A percentile compares a stretch with the other conserved stretches of the same genome.
Conservation (phyloP, 495 filamentous ascomycete genomes). For the Parathielavia hyrcaniae region DNA sequence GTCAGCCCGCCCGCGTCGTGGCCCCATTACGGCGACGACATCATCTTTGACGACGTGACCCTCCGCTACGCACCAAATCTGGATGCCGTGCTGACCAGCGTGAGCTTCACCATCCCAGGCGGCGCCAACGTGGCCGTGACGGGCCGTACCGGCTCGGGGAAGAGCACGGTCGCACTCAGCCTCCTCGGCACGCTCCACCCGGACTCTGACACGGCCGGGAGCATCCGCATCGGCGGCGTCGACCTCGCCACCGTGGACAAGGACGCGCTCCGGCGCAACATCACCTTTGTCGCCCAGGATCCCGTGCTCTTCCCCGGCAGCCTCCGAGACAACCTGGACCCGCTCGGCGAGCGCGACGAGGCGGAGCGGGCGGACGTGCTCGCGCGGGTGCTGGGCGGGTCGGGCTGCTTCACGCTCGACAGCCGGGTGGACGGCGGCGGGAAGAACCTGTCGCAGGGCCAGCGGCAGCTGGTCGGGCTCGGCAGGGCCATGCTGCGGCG, state of each 20-base stretch:
- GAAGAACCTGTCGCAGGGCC: constrained; percentile 56
- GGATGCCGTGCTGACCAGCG: constrained; percentile 56
- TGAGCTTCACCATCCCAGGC: constrained; percentile 63
- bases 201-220: constrained; percentile 44
- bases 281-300: constrained; percentile 59
- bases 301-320: constrained; percentile 54
- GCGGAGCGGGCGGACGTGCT: constrained; percentile 44
- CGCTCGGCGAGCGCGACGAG: constrained; percentile 41
- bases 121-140: constrained; percentile 63
- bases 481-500: constrained; percentile 52
- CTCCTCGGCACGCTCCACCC: constrained; percentile 50
- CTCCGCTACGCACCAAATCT: constrained; percentile 71
- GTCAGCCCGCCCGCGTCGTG: constrained; percentile 65
- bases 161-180: constrained; percentile 53
- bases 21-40: constrained; percentile 62
- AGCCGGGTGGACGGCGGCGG: constrained; percentile 50
- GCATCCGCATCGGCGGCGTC: constrained; percentile 49
- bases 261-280: constrained; percentile 48
- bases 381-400: constrained; percentile 35
- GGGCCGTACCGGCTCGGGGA: constrained; percentile 60
- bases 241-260: constrained; percentile 49
- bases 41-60: constrained; percentile 69
- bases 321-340: constrained; percentile 52
- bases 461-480: constrained; percentile 55
- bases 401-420: constrained; percentile 34